Evolutionary conservation across 176 grass and related monocot species (phyloP).

Genomic region (Phyllostachys edulis): DNA sequence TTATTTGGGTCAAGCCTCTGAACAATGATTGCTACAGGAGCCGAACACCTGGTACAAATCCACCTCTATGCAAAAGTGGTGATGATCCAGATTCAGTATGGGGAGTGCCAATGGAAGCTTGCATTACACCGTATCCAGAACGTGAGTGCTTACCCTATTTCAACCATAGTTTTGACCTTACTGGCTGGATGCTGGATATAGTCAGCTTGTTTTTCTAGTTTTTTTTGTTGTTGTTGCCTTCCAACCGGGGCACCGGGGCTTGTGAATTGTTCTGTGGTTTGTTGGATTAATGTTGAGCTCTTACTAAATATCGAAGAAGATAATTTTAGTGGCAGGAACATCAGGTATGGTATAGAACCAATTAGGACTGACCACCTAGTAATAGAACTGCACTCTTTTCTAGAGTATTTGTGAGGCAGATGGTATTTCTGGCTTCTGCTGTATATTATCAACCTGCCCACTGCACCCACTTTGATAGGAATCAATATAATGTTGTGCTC

Average conservation of each 20-base stretch:
- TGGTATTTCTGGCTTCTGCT: not conserved
- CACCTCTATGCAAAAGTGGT: conserved; percentile 76
- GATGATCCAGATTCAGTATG: conserved; percentile 92
- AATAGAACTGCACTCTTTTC: too few relatives aligned
- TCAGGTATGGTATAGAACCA: not conserved
- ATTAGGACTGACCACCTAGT: not conserved
- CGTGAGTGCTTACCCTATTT: conserved; percentile 54
- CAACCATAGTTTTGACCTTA: not conserved
- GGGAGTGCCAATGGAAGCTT: conserved; percentile 88
- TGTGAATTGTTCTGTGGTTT: conserved; percentile 22
- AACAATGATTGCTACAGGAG: conserved; percentile 96
- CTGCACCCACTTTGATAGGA: not conserved
- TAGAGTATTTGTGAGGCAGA: not conserved
- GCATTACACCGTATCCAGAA: conserved; percentile 84
- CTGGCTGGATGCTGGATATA: not conserved
- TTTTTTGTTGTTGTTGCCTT: not conserved
- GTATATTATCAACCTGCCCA: not conserved
- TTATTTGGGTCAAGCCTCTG: conserved; percentile 98
- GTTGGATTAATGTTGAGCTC: not conserved
- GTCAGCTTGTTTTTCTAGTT: conserved; percentile 1
- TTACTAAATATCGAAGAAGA: not conserved
- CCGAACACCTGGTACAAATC: conserved; percentile 61
- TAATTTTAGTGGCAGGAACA: not conserved
- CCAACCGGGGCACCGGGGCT: not conserved
- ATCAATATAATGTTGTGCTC: conserved; percentile 1